phyloP scores from a whole-genome alignment of 139 green algal species.

The Microglena sp. region DNA sequence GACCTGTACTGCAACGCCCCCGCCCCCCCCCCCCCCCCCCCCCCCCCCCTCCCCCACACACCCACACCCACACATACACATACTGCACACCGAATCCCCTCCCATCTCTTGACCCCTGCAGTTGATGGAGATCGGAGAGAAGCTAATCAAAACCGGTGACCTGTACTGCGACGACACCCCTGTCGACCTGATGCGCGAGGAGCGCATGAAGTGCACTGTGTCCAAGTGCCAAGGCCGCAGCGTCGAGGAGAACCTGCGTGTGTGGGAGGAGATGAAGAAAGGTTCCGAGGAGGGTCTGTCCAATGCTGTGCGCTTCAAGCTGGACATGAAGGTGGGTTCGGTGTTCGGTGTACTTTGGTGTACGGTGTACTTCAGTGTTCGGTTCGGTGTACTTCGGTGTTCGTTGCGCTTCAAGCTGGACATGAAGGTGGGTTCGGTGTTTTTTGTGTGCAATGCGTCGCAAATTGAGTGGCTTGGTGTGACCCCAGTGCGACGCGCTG shows the following conservation, averaged over 20 bases:
- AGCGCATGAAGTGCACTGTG: constrained; percentile 79
- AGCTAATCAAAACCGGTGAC: constrained; percentile 80
- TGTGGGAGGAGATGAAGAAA: constrained; percentile 88
- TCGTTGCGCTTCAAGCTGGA: constrained; percentile 91
- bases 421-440: constrained; percentile 75
- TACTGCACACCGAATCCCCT: too few relatives aligned
- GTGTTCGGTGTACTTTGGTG: neutral
- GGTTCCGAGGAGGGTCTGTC: constrained; percentile 56
- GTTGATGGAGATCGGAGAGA: constrained; percentile 60
- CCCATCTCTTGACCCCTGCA: too few relatives aligned
- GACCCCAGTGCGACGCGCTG: too few relatives aligned
- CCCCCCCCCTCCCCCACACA: too few relatives aligned
- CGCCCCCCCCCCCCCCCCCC: too few relatives aligned
- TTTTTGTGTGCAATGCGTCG: too few relatives aligned
- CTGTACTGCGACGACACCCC: constrained; percentile 94
- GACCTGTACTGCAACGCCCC: constrained; percentile 91
- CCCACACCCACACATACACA: too few relatives aligned
- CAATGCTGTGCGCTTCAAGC: constrained; percentile 86
- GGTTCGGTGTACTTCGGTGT: neutral
- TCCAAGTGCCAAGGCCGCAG: constrained; percentile 47
- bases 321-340: constrained; percentile 78
- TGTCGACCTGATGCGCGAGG: constrained; percentile 58
- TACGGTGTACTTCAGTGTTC: neutral
- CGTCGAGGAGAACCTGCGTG: constrained; percentile 74
- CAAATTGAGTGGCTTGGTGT: too few relatives aligned